Evolutionary conservation across 2,329 filamentous ascomycete species (phyloP).

Genomic region (Nigrospora sphaerica): DNA sequence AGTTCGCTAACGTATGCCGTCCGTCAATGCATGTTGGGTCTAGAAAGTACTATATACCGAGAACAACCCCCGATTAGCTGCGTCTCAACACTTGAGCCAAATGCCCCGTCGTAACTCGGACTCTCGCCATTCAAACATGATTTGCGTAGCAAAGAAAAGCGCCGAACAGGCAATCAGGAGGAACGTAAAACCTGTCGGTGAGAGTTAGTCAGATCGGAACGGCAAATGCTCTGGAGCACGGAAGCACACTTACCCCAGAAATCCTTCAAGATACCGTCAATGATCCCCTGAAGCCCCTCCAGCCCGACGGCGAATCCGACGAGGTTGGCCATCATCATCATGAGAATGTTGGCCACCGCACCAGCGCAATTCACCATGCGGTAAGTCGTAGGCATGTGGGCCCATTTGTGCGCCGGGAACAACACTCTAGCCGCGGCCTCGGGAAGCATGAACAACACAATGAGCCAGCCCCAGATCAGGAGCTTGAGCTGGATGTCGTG

Average conservation of each 20-base stretch:
- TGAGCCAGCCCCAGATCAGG: constrained; percentile 93
- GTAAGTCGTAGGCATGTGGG: constrained; percentile 62
- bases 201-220: neutral
- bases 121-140: no score
- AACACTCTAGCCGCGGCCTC: constrained; percentile 67
- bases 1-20: no score
- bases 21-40: no score
- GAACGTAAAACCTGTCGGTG: constrained; percentile 58
- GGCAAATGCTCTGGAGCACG: neutral
- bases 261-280: constrained; percentile 68
- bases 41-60: no score
- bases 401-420: constrained; percentile 71
- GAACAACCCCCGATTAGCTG: no score
- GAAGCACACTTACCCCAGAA: constrained; percentile 52
- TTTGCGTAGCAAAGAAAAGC: neutral
- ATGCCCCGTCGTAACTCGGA: neutral
- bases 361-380: constrained; percentile 66
- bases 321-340: constrained; percentile 94
- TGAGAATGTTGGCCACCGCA: constrained; percentile 74
- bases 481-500: constrained; percentile 91
- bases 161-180: constrained; percentile 55
- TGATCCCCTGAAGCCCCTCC: constrained; percentile 74
- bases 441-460: constrained; percentile 88
- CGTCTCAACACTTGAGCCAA: constrained; percentile 2
- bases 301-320: constrained; percentile 91